Evolutionary conservation across 2,329 filamentous ascomycete species (phyloP).

Genomic region (Annulohypoxylon truncatum): DNA sequence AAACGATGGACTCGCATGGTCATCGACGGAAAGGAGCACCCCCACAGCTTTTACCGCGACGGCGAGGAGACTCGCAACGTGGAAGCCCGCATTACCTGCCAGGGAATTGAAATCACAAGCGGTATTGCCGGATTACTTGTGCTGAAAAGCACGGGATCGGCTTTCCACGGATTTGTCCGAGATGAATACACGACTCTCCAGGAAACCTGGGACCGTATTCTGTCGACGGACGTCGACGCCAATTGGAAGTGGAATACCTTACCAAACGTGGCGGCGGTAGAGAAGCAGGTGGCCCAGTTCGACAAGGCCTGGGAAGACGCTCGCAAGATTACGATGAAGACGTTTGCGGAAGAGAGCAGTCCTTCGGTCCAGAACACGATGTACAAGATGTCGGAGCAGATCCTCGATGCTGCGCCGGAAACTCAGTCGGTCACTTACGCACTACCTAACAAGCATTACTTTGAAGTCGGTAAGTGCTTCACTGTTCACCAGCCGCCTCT

Average conservation of each 20-base stretch:
- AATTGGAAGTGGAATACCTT: conserved; percentile 88
- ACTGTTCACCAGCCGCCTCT: neutral
- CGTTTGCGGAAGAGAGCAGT: conserved; percentile 89
- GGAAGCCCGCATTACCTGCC: conserved; percentile 75
- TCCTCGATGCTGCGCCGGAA: conserved; percentile 79
- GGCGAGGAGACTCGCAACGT: conserved; percentile 88
- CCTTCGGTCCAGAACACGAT: conserved; percentile 96
- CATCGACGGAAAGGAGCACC: conserved; percentile 88
- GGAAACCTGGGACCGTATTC: conserved; percentile 94
- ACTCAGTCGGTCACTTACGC: conserved; percentile 81
- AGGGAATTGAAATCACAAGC: conserved; percentile 80
- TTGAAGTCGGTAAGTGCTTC: conserved; percentile 81
- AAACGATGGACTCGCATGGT: conserved; percentile 93
- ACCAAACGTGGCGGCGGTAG: conserved; percentile 72
- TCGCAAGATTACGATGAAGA: conserved; percentile 87
- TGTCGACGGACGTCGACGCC: conserved; percentile 92
- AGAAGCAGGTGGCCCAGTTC: conserved; percentile 73
- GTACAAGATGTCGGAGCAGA: conserved; percentile 97
- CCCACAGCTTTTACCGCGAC: conserved; percentile 94
- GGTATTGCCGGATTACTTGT: conserved; percentile 85
- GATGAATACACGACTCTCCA: conserved; percentile 93
- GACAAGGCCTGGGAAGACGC: conserved; percentile 82
- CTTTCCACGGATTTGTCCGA: conserved; percentile 92
- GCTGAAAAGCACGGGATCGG: conserved; percentile 95
- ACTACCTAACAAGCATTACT: conserved; percentile 98